These are phyloP conservation scores for Fusarium sororula DNA, from an alignment of 2,329 filamentous ascomycete genomes.

Conservation along the genomic window DNA sequence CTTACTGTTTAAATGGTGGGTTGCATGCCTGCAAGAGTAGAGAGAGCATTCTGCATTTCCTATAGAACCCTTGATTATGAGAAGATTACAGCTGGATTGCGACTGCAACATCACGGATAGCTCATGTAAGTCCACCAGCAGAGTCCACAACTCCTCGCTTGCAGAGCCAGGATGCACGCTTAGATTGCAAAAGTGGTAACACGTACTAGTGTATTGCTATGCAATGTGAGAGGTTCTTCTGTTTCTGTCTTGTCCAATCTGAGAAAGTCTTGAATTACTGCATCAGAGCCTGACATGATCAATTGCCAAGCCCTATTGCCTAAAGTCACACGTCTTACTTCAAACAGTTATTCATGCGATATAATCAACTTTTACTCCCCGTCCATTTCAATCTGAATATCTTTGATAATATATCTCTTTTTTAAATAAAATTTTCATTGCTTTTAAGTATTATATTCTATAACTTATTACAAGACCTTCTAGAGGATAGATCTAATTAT, in stretches of 20 bases:
- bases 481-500: not conserved
- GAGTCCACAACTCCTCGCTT: not conserved
- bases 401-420: not conserved
- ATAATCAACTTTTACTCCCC: rapidly evolving
- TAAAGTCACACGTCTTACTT: not conserved
- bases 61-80: not conserved
- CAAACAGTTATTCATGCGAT: not conserved
- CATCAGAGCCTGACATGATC: not conserved
- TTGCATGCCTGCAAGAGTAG: not conserved
- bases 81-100: not conserved
- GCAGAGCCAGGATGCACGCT: not conserved
- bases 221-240: rapidly evolving
- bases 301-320: not conserved
- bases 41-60: not conserved
- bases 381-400: rapidly evolving
- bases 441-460: not conserved
- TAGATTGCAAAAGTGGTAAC: not conserved
- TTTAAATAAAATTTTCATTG: not conserved
- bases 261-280: not conserved
- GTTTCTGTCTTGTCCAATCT: not conserved
- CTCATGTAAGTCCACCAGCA: not conserved
- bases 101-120: not conserved
- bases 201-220: not conserved
- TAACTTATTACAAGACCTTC: not conserved
- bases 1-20: not conserved